Evolutionary conservation across 257 asterid species (phyloP).

Genomic region (Przewalskia tangutica): DNA sequence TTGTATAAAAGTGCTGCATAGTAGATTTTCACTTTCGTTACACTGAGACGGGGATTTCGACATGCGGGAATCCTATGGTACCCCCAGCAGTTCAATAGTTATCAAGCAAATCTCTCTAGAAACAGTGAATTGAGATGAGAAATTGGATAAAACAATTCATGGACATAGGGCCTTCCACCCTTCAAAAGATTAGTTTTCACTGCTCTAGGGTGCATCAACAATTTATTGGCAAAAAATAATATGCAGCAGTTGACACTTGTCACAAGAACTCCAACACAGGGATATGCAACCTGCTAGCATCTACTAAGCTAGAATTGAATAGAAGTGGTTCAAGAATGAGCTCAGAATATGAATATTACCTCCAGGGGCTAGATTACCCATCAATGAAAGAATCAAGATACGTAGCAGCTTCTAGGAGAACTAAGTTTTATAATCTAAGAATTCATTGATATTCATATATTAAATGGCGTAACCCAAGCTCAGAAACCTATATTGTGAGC

Average conservation of each 20-base stretch:
- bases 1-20: not conserved
- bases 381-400: not conserved
- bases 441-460: conserved; percentile 11
- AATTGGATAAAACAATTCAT: not conserved
- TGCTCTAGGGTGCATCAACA: not conserved
- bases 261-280: not conserved
- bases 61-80: not conserved
- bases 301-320: not conserved
- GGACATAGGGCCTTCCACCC: not conserved
- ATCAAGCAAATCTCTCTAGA: not conserved
- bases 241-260: not conserved
- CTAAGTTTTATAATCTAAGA: conserved; percentile 2
- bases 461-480: conserved; percentile 10
- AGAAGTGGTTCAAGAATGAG: not conserved
- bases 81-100: not conserved
- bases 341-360: not conserved
- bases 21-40: not conserved
- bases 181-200: not conserved
- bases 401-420: not conserved
- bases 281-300: not conserved
- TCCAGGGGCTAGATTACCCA: not conserved
- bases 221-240: not conserved
- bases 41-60: not conserved
- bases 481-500: conserved; percentile 6
- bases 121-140: not conserved